Evolutionary conservation across 1,284 basidiomycete genomes (phyloP).

Genomic region (Xerocomus amazonicus): DNA sequence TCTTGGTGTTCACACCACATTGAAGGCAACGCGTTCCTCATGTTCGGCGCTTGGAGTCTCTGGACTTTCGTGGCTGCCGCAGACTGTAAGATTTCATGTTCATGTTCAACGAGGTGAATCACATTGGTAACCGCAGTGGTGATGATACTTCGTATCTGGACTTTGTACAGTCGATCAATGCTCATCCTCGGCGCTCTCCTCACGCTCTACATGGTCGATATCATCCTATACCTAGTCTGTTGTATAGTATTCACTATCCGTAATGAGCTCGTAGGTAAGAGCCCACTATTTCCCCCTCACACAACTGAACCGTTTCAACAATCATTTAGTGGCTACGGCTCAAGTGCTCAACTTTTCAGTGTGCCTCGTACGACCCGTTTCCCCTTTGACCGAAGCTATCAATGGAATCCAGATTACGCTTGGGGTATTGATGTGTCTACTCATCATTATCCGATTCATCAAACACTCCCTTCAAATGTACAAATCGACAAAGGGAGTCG

Average conservation of each 20-base stretch:
- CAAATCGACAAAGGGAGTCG: neutral
- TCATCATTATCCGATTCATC: neutral
- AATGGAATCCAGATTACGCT: neutral
- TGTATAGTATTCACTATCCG: neutral
- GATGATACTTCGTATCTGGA: slow-evolving; percentile 16
- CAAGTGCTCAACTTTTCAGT: neutral
- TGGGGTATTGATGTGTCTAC: slow-evolving; percentile 3
- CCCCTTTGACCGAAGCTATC: neutral
- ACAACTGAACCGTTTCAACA: too few species aligned
- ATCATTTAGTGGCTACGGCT: neutral
- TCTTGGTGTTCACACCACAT: neutral
- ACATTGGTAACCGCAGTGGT: neutral
- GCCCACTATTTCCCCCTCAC: too few species aligned
- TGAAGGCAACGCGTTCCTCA: neutral
- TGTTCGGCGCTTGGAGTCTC: slow-evolving; percentile 3
- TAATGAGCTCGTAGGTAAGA: neutral
- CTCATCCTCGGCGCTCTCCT: slow-evolving; percentile 7
- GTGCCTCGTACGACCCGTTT: neutral
- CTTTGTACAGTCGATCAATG: slow-evolving; percentile 7
- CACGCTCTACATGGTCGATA: slow-evolving; percentile 1
- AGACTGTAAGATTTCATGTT: slow-evolving; percentile 9
- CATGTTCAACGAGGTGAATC: neutral
- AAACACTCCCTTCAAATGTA: slow-evolving; percentile 1
- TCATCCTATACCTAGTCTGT: neutral
- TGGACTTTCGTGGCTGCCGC: neutral